These are phyloP conservation scores for Aspergillus cejpii DNA, from an alignment of 2,329 filamentous ascomycete species.

Conservation along the genomic window DNA sequence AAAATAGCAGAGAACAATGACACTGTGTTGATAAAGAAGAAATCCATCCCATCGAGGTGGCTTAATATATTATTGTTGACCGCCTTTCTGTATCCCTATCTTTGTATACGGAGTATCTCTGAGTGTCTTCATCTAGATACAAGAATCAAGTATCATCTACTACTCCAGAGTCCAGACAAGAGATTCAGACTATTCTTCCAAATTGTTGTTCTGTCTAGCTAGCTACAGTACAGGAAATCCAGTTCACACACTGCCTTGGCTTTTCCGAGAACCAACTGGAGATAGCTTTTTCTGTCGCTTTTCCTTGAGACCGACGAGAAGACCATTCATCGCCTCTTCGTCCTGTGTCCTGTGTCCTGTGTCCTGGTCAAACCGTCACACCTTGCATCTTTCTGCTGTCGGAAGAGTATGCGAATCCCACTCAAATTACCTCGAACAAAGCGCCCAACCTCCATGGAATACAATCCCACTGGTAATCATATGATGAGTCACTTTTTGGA, in stretches of 20 bases:
- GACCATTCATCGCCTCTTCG: neutral
- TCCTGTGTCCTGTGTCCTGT: neutral
- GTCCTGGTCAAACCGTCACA: neutral
- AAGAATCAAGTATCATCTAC: neutral
- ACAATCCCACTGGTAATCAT: conserved; percentile 9
- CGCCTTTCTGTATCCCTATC: neutral
- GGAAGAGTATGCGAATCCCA: conserved; percentile 1
- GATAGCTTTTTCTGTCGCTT: conserved; percentile 11
- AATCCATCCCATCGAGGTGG: neutral
- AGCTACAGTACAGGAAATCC: conserved; percentile 26
- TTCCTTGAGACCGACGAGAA: neutral
- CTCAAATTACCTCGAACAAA: neutral
- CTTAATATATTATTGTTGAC: too few species aligned
- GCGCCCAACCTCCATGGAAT: conserved; percentile 8
- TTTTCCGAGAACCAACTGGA: conserved; percentile 5
- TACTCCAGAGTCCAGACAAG: too few species aligned
- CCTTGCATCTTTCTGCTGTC: conserved; percentile 2
- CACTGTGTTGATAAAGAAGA: neutral
- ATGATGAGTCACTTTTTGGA: conserved; percentile 19
- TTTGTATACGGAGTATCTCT: too few species aligned
- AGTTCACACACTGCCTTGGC: conserved; percentile 18
- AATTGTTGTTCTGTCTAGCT: conserved; percentile 16
- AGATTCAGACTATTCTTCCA: conserved; percentile 9
- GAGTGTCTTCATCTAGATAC: neutral
- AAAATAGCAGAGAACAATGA: neutral